Base-by-base conservation (phyloP, 2,329 filamentous ascomycete genomes). In the Sporothrix humicola region DNA sequence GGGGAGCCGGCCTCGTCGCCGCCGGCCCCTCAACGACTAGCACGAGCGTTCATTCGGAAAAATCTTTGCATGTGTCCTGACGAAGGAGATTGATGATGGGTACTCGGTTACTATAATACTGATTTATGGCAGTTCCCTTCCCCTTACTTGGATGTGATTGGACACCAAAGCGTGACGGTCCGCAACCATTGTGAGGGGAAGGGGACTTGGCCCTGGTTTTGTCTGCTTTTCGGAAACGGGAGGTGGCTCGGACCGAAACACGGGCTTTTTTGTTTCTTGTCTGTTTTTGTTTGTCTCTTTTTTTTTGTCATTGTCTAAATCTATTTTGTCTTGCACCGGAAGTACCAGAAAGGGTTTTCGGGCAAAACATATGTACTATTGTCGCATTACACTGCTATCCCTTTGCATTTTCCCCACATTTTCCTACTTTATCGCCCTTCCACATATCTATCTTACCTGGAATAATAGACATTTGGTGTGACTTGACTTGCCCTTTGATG, bases 341-440 rank as follows among this genome's bases (percentile, higher is more conserved):
- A 54, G 65, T 44, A 17, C 73, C 70, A 59, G 59, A 73, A 71
- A 76, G 42, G 71, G 31, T 20, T 54, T 2, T 70, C 50, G 31
- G 71, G 69, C 69, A 77, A 80, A 79, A 81, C 82, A 82, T 82
- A 82, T 86, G 85, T 87, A 87, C 82, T 86, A 84, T 86, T 86
- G 82, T 85, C 81, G 81, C 81, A 83, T 83, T 82, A 81, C 79
- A 66, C 7, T 72, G 81, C 80, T 73, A 52, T 61, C 65, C 56
- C 68, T 50, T 72, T 65, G 59, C 61, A 70, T 73, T 73, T 73
- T 72, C 50, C 23, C 54, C 56, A 58, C 46, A 17, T 44, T 26
- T 37, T 70, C 37, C 66, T 68, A 42, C 59, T 17, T n/a, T 26
- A 23, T 65, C 26, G 23, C 7, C 31, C 37, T 72, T 26, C 42